Base-by-base conservation (phyloP, 2,329 filamentous ascomycete genomes). In the Aureobasidium leucospermi region DNA sequence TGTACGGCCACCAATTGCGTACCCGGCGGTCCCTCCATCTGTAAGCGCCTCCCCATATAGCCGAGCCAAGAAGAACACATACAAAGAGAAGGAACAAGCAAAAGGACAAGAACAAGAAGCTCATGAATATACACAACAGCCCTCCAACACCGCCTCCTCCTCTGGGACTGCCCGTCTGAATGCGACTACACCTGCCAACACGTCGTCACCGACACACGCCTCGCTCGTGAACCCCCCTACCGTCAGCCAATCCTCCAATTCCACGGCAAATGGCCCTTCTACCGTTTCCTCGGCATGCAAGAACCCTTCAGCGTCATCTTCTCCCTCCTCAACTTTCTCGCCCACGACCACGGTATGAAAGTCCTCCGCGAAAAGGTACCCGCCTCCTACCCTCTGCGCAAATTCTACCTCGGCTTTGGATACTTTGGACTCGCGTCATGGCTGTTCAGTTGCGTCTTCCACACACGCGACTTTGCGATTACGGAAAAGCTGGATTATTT, bases 111-210 rank as follows among this genome's bases (percentile, higher is more conserved):
- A 7, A 36, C 19, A 23, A 43, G 32, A 49, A 23, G 39, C 58
- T 48, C 36, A 48, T 52, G 63, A 60, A 69, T 65, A n/a, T 45
- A 5, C 28, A 3, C 8, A 19, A 58, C 70, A 96, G 91, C 94
- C 63, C 72, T 96, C 67, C 84, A 89, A 74, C 91, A 87, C 71
- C 89, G 89, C 63, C 81, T 97, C 66, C 85, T 97, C 69, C 78
- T 96, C 73, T 99, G 94, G 94, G 85, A 85, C 71, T 99, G 94
- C 77, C 84, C 88, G 63, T 81, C 88, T 70, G 93, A 99, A 82
- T 99, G 94, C 84, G 92, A 99, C 79, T 96, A 99, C 78, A 87
- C 89, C 62, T 99, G 94, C 79, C 94, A 99, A 74, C 93, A 96
- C 79, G 87, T 96, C 72, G 81, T 95, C 62, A 97, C 94, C 60